A percentile compares a stretch with the other conserved stretches of the same genome.
Conservation (phyloP, 1,284 basidiomycete genomes). For the Tremellales sp. region DNA sequence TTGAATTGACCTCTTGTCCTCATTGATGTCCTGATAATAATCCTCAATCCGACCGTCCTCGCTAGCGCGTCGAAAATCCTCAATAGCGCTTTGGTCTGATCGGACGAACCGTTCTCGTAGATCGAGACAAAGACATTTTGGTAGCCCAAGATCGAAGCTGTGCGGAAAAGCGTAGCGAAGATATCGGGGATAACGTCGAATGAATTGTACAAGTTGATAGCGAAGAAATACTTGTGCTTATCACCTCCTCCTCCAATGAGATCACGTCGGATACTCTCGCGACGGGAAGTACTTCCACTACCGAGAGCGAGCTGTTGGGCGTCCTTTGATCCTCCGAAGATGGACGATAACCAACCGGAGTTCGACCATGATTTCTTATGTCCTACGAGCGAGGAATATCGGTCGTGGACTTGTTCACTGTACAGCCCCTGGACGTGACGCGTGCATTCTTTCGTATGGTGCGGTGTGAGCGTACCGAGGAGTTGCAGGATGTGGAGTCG, state of each 20-base stretch:
- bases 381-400: slow-evolving; percentile 76
- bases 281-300: slow-evolving; percentile 51
- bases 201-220: slow-evolving; percentile 96
- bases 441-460: slow-evolving; percentile 87
- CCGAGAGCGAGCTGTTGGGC: slow-evolving; percentile 48
- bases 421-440: slow-evolving; percentile 76
- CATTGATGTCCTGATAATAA: slow-evolving; percentile 84
- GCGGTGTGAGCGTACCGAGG: slow-evolving; percentile 75
- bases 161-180: slow-evolving; percentile 90
- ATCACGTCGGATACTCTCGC: slow-evolving; percentile 48
- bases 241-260: slow-evolving; percentile 43
- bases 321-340: slow-evolving; percentile 38
- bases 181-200: slow-evolving; percentile 95
- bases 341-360: slow-evolving; percentile 57
- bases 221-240: slow-evolving; percentile 94
- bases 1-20: slow-evolving; percentile 92
- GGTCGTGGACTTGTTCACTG: slow-evolving; percentile 72
- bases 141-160: slow-evolving; percentile 81
- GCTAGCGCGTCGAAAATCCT: slow-evolving; percentile 88
- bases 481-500: slow-evolving; percentile 78
- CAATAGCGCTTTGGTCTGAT: slow-evolving; percentile 92
- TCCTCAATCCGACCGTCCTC: slow-evolving; percentile 77
- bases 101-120: slow-evolving; percentile 93
- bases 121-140: slow-evolving; percentile 96
- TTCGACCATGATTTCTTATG: slow-evolving; percentile 59